A percentile compares a stretch with the other conserved stretches of the same genome.
Evolutionary conservation across 176 grass and related monocot species (phyloP).

Genomic region (Cenchrus fungigraminus): DNA sequence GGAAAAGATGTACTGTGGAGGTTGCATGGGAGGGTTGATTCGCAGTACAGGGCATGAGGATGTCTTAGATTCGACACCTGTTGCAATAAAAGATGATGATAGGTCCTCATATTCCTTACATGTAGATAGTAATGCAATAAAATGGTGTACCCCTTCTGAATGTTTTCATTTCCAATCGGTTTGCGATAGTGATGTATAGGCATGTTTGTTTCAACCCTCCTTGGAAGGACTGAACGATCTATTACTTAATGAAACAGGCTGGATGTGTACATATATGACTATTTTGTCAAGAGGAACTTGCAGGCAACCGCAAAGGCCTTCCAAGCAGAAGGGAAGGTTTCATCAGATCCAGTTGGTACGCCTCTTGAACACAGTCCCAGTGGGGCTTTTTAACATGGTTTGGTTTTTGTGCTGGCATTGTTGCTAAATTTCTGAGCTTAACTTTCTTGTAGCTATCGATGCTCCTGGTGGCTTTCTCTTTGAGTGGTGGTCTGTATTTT

Average conservation of each 20-base stretch:
- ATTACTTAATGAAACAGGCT: constrained; percentile 62
- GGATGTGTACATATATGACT: constrained; percentile 96
- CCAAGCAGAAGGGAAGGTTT: constrained; percentile 95
- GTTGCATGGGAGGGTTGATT: too few species aligned
- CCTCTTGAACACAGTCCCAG: neutral
- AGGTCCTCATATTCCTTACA: neutral
- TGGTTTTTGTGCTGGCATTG: neutral
- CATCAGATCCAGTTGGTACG: constrained; percentile 94
- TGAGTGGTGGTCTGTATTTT: constrained; percentile 97
- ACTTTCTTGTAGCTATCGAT: constrained; percentile 72
- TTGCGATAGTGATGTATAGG: neutral
- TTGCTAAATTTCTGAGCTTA: constrained; percentile 26
- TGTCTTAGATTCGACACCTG: neutral
- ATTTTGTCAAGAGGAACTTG: constrained; percentile 92
- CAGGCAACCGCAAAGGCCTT: constrained; percentile 92
- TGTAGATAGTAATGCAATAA: neutral
- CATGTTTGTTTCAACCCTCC: neutral
- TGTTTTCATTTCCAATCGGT: neutral
- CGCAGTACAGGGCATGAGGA: neutral
- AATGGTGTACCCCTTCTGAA: constrained; percentile 16
- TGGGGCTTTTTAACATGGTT: neutral
- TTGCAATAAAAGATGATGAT: neutral
- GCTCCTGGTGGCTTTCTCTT: constrained; percentile 96
- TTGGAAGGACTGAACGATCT: constrained; percentile 24
- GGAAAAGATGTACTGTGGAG: too few species aligned